These are phyloP conservation scores for Chloris gayana DNA, from an alignment of 176 grass and related monocot species.

Conservation along the genomic window DNA sequence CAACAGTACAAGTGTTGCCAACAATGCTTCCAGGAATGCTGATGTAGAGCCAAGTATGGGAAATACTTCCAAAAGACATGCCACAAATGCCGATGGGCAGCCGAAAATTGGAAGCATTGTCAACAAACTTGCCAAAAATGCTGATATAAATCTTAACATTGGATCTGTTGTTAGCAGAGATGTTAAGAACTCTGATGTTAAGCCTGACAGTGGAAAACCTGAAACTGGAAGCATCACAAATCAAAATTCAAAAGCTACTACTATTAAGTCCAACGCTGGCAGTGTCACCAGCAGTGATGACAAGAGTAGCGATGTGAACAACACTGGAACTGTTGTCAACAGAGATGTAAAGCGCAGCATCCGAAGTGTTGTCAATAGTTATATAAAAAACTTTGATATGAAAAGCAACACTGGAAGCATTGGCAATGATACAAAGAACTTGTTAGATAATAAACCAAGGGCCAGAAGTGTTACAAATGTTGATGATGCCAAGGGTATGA, in stretches of 20 bases:
- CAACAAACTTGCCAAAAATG: constrained; percentile 29
- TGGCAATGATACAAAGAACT: constrained; percentile 35
- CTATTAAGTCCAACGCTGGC: constrained; percentile 31
- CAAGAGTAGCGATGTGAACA: constrained; percentile 29
- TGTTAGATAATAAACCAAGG: constrained; percentile 37
- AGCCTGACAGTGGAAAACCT: constrained; percentile 15
- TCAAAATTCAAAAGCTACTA: constrained; percentile 30
- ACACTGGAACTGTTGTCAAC: constrained; percentile 13
- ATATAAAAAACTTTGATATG: constrained; percentile 56
- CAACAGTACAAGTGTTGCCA: constrained; percentile 18
- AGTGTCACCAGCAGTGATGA: constrained; percentile 36
- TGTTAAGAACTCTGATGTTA: constrained; percentile 13
- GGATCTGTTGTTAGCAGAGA: constrained; percentile 21
- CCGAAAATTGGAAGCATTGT: constrained; percentile 10
- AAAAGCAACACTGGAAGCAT: constrained; percentile 37
- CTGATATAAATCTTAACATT: constrained; percentile 28
- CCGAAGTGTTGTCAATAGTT: constrained; percentile 51
- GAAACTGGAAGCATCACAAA: constrained; percentile 19
- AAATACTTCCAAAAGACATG: constrained; percentile 24
- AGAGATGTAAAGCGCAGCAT: constrained; percentile 50
- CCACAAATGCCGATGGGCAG: neutral
- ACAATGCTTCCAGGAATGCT: neutral
- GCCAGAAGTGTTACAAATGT: constrained; percentile 30
- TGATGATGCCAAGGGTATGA: constrained; percentile 33
- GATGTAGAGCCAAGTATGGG: constrained; percentile 19